phyloP scores from a whole-genome alignment of 2,329 filamentous ascomycete genomes.

The Ilyonectria mors-panacis region DNA sequence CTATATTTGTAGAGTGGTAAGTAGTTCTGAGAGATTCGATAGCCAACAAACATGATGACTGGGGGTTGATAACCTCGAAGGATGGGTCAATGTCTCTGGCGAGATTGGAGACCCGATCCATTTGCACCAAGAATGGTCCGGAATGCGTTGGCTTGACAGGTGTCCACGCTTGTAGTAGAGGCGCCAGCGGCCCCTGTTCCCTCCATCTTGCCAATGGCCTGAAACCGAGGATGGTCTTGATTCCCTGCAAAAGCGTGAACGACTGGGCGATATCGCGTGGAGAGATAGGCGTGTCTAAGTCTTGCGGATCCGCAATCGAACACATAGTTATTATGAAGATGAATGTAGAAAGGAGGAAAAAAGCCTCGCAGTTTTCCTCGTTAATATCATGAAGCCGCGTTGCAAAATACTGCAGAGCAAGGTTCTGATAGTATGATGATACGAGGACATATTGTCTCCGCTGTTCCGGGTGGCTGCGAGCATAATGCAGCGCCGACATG shows the following conservation, averaged over 20 bases:
- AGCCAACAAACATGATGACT: slow-evolving; percentile 33
- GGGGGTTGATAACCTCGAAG: slow-evolving; percentile 32
- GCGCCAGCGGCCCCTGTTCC: slow-evolving; percentile 27
- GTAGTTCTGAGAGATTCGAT: slow-evolving; percentile 33
- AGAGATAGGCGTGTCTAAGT: background rate
- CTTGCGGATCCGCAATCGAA: slow-evolving; percentile 30
- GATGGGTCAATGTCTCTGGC: slow-evolving; percentile 28
- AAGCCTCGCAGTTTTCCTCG: slow-evolving; percentile 33
- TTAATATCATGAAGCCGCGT: slow-evolving; percentile 27
- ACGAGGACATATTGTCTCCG: slow-evolving; percentile 31
- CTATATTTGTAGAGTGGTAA: slow-evolving; percentile 5
- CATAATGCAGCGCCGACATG: slow-evolving; percentile 32
- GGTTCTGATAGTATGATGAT: slow-evolving; percentile 35
- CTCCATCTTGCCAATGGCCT: slow-evolving; percentile 29
- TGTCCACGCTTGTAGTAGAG: slow-evolving; percentile 20
- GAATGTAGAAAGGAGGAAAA: slow-evolving; percentile 37
- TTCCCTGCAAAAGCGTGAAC: slow-evolving; percentile 34
- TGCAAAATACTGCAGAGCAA: slow-evolving; percentile 31
- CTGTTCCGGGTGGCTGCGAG: slow-evolving; percentile 26
- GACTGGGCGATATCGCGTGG: slow-evolving; percentile 30
- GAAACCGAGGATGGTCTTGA: slow-evolving; percentile 31
- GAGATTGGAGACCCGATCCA: slow-evolving; percentile 28
- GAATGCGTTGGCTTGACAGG: slow-evolving; percentile 9
- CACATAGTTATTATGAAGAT: slow-evolving; percentile 35
- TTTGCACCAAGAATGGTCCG: slow-evolving; percentile 30